Percentiles rank a stretch among this genome's conserved stretches.
Evolutionary conservation across 106 monocot genomes (phyloP).

Genomic region (Ottelia alismoides): DNA sequence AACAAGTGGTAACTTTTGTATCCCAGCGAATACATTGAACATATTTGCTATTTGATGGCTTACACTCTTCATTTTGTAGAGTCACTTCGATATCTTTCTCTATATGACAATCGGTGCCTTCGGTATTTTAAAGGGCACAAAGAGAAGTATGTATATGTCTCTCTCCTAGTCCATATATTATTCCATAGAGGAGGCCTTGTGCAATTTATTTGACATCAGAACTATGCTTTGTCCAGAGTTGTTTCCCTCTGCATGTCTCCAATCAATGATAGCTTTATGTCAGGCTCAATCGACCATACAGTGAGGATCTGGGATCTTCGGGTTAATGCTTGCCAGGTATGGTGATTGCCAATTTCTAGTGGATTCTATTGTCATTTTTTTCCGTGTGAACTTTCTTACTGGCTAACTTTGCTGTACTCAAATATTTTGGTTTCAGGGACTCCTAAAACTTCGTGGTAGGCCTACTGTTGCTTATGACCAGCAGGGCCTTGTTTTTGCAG

Average conservation of each 20-base stretch:
- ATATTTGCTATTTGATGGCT: no score
- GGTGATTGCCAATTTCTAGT: conserved; percentile 6
- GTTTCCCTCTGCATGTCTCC: conserved; percentile 99
- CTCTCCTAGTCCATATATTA: no score
- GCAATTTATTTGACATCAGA: neutral
- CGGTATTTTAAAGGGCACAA: conserved; percentile 98
- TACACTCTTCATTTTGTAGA: no score
- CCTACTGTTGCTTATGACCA: conserved; percentile 98
- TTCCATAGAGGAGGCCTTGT: no score
- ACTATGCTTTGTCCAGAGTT: conserved; percentile 32
- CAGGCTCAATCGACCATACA: conserved; percentile 92
- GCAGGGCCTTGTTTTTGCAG: conserved; percentile 98
- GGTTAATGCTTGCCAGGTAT: conserved; percentile 98
- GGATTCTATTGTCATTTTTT: neutral
- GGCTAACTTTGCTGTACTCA: neutral
- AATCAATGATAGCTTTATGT: conserved; percentile 98
- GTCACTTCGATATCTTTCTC: conserved; percentile 75
- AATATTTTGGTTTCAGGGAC: conserved; percentile 32
- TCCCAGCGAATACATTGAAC: neutral
- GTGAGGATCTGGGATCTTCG: conserved; percentile 98
- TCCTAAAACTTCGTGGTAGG: conserved; percentile 79
- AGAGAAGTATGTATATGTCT: conserved; percentile 50
- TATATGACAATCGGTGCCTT: conserved; percentile 97
- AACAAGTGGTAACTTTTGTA: conserved; percentile 27
- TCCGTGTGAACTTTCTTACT: neutral